Base-by-base conservation (phyloP, 2,329 filamentous ascomycete species). In the Proliferodiscus dingleyae region DNA sequence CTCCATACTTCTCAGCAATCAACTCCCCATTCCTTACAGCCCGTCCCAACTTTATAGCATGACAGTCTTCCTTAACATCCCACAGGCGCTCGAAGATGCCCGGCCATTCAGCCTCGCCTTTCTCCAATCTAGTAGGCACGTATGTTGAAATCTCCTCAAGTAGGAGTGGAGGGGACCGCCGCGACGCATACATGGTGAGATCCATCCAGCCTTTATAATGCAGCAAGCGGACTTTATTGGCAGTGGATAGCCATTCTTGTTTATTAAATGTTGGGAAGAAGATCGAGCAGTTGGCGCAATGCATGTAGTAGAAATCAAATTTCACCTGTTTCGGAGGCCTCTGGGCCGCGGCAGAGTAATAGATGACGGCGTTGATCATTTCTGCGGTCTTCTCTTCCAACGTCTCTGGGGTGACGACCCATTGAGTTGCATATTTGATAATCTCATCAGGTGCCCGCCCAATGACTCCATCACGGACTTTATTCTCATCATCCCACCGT, bases 221-320 rank as follows among this genome's bases (percentile, higher is more conserved):
- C 6, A 95, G 71, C 0, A 95, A 68, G 5, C 87, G 80, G 10
- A 73, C 70, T 61, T 90, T 91, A 38, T 71, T 70, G 6, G 71
- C 69, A 0, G 67, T 60, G 0, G 79, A 71, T 34, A 89, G 71
- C 76, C 78, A 93, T 29, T 71, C 53, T 53, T 74, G 74, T 9
- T 68, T 67, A 59, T 82, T 75, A 61, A 95, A 74, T 6, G 72
- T 71, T 53, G 87, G 74, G 69, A 91, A 93, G 54, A 95, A 80
- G n/a, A 83, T 83, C 9, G 72, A 61, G 0, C 71, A 71, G 60
- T 85, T 96, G 54, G 91, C 69, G 58, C 81, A 79, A 65, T 96
- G 90, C 58, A 90, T 89, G 61, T 71, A 72, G 70, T 83, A 93
- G 64, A 96, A 96, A 63, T 95, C 90, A 62, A 88, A 81, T 62